Evolutionary conservation across 257 asterid species (phyloP), one percentile per base, ranked within the genome.

Genomic region (Solanum lycopersicoides): DNA sequence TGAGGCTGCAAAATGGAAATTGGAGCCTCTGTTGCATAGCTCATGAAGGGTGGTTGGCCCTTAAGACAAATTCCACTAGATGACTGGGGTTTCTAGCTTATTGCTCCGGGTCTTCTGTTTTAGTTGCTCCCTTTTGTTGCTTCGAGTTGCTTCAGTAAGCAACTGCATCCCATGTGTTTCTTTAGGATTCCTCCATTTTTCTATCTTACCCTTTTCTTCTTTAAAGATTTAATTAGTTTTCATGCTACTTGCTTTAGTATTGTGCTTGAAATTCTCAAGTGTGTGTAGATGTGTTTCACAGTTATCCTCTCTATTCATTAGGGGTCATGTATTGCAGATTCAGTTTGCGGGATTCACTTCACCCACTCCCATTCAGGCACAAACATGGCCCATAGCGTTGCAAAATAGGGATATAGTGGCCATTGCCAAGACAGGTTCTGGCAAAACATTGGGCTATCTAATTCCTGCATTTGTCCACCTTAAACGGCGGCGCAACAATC

Each of bases 101-200:
- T 92, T 94, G 99, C 94, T 93, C 94, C 86, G 94, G 92, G 91
- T 92, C 94, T 86, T 92, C 96, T 92, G 92, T 95, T 95, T 95
- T 92, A 90, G 91, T 95, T 92, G 96, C 98, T 91, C 94, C 96
- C 89, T 93, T 95, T 94, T 97, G 93, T 92, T 94, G 94, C 96
- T 92, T 91, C 93, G 82, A 93, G 98, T 97, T 97, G 99, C 99
- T 96, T 97, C 99, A 92, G 98, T 96, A 97, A 97, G 99, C 99
- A 97, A 94, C 99, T 88, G 75, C 92, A 90, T 87, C 90, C 97
- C 96, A 91, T 91, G 86, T 88, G 88, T 92, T 92, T 90, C 88
- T 91, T 94, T 88, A 89, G 92, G 94, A 92, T 88, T 91, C 87
- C 50, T 88, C 63, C 69, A 76, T 50, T 41, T 88, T 85, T 86